Conservation (phyloP, 2,329 filamentous ascomycete genomes). For the Arthrobotrys sinensis region DNA sequence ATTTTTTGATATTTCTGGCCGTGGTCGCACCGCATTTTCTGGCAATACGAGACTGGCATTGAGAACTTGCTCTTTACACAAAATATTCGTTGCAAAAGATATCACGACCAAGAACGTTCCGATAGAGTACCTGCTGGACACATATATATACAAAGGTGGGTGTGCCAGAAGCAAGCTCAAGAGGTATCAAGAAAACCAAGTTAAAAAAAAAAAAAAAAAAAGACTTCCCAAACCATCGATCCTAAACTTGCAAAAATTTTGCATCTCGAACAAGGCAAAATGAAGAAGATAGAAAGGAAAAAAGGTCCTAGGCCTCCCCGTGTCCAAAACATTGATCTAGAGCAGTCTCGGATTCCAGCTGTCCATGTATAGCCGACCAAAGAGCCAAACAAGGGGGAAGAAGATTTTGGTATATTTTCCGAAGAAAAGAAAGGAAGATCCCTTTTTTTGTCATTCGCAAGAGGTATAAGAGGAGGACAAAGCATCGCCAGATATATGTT, state of each 20-base stretch:
- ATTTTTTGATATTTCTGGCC: too few relatives aligned
- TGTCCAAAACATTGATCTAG: conserved; percentile 11
- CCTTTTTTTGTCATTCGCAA: conserved; percentile 16
- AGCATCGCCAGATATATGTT: conserved; percentile 23
- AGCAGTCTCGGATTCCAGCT: conserved; percentile 6
- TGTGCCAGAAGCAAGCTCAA: conserved; percentile 20
- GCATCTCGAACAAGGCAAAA: conserved; percentile 1
- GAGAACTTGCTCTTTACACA: too few relatives aligned
- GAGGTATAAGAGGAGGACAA: background rate
- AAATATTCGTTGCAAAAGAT: background rate
- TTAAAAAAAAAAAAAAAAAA: conserved; percentile 21
- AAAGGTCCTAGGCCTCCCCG: background rate
- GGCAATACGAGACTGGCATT: too few relatives aligned
- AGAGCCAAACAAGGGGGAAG: background rate
- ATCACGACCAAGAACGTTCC: conserved; percentile 6
- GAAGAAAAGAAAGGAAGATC: conserved; percentile 1
- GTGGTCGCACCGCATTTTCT: too few relatives aligned
- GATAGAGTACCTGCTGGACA: conserved; percentile 30
- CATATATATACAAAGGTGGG: conserved; percentile 20
- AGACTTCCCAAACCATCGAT: background rate
- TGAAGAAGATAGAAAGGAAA: background rate
- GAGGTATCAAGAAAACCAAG: conserved; percentile 19
- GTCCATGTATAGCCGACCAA: background rate
- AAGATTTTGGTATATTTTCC: conserved; percentile 20
- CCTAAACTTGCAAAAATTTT: background rate